A percentile compares a stretch with the other conserved stretches of the same genome.
phyloP scores from a whole-genome alignment of 2,329 filamentous ascomycete species.

The Fusarium newnesense region DNA sequence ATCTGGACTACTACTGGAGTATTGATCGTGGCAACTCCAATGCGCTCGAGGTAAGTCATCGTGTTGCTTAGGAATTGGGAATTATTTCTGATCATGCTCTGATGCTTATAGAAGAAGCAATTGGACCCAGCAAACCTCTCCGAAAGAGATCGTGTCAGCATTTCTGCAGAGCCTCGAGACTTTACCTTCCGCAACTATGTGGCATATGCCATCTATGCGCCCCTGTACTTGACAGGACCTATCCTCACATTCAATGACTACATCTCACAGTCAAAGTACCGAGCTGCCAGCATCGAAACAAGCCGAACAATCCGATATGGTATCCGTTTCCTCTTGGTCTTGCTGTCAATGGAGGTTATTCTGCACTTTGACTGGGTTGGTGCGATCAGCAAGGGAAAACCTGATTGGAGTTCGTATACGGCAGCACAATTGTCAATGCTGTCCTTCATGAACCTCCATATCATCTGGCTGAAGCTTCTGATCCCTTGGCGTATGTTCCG shows the following conservation, averaged over 20 bases:
- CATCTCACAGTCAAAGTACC: slow-evolving; percentile 84
- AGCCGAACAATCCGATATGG: slow-evolving; percentile 82
- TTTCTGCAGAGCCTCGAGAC: slow-evolving; percentile 76
- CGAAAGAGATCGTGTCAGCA: slow-evolving; percentile 85
- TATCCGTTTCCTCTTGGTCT: slow-evolving; percentile 80
- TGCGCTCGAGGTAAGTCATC: slow-evolving; percentile 79
- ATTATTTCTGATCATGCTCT: slow-evolving; percentile 53
- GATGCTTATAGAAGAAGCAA: slow-evolving; percentile 94
- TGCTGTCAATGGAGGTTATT: slow-evolving; percentile 90
- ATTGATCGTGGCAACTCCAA: slow-evolving; percentile 71
- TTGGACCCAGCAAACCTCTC: slow-evolving; percentile 87
- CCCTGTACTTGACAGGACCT: slow-evolving; percentile 90
- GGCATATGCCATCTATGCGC: slow-evolving; percentile 90
- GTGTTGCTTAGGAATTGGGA: neutral
- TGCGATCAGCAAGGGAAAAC: slow-evolving; percentile 84
- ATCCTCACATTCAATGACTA: slow-evolving; percentile 99
- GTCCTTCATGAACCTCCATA: slow-evolving; percentile 94
- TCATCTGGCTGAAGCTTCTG: slow-evolving; percentile 97
- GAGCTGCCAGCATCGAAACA: slow-evolving; percentile 74
- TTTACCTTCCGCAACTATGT: slow-evolving; percentile 88
- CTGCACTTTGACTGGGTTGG: slow-evolving; percentile 94
- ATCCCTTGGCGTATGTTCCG: slow-evolving; percentile 99
- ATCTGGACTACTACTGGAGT: slow-evolving; percentile 97
- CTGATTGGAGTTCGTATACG: slow-evolving; percentile 85
- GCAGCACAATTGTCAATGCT: slow-evolving; percentile 89